Evolutionary conservation across 148 eudicot species (phyloP).

Genomic region (Salicornia ramosissima): DNA sequence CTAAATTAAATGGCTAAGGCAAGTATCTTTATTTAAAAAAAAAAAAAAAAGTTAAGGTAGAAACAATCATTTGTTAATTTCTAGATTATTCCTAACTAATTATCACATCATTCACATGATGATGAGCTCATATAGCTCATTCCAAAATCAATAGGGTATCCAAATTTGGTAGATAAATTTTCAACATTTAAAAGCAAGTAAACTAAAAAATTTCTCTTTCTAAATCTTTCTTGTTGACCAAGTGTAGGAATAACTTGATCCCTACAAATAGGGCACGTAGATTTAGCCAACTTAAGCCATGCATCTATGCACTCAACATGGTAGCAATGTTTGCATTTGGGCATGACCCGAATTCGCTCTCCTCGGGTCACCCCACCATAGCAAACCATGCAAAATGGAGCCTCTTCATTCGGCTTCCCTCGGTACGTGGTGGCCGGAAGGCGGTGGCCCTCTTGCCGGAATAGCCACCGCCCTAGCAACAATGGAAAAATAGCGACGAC

Average conservation of each 20-base stretch:
- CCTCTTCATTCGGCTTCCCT: background rate
- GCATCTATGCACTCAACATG: constrained; percentile 38
- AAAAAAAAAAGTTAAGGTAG: background rate
- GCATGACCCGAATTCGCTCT: constrained; percentile 25
- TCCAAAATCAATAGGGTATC: constrained; percentile 33
- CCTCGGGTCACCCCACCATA: constrained; percentile 13
- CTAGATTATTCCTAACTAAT: background rate
- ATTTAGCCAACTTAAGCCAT: constrained; percentile 34
- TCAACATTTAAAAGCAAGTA: constrained; percentile 19
- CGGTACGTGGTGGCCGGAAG: constrained; percentile 20
- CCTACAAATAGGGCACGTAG: constrained; percentile 40
- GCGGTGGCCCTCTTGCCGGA: background rate
- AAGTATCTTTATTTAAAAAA: background rate
- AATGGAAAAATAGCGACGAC: background rate
- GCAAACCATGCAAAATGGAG: constrained; percentile 26
- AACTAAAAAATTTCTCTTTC: constrained; percentile 13
- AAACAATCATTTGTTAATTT: background rate
- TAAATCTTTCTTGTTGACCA: constrained; percentile 2
- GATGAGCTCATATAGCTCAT: constrained; percentile 10
- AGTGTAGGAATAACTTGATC: constrained; percentile 9
- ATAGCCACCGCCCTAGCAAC: background rate
- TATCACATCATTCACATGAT: background rate
- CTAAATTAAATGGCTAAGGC: no score
- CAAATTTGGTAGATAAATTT: constrained; percentile 21
- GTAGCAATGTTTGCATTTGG: constrained; percentile 38